Conservation (phyloP, 164 flowering plant species). For the Stephania yunnanensis region DNA sequence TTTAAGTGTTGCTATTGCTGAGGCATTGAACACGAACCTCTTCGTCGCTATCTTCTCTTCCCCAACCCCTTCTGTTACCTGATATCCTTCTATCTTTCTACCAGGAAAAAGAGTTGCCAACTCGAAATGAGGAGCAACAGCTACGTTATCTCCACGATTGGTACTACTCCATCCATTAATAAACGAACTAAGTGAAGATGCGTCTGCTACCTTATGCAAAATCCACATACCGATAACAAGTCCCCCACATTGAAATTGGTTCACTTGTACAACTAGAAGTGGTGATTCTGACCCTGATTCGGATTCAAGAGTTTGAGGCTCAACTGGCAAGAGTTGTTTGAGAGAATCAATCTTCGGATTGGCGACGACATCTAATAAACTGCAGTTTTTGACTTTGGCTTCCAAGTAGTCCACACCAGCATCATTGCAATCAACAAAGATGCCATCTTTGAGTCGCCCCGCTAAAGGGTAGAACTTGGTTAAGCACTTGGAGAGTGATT, state of each 20-base stretch:
- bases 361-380: neutral
- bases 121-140: slow-evolving; percentile 19
- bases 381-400: slow-evolving; percentile 1
- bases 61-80: neutral
- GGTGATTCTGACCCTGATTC: neutral
- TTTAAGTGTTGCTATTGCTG: slow-evolving; percentile 13
- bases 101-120: slow-evolving; percentile 31
- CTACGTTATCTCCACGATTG: slow-evolving; percentile 13
- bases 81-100: slow-evolving; percentile 10
- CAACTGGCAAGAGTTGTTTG: slow-evolving; percentile 24
- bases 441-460: slow-evolving; percentile 3
- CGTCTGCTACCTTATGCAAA: slow-evolving; percentile 44
- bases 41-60: slow-evolving; percentile 19
- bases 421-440: slow-evolving; percentile 6
- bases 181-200: slow-evolving; percentile 27
- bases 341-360: slow-evolving; percentile 18
- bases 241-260: slow-evolving; percentile 47
- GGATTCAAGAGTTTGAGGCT: neutral
- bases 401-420: slow-evolving; percentile 3
- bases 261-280: slow-evolving; percentile 35
- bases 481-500: slow-evolving; percentile 1
- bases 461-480: slow-evolving; percentile 3
- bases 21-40: slow-evolving; percentile 19
- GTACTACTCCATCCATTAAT: slow-evolving; percentile 37
- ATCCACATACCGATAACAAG: slow-evolving; percentile 44